Conservation (phyloP, 805 yeast genomes). For the Ascoidea tarda region DNA sequence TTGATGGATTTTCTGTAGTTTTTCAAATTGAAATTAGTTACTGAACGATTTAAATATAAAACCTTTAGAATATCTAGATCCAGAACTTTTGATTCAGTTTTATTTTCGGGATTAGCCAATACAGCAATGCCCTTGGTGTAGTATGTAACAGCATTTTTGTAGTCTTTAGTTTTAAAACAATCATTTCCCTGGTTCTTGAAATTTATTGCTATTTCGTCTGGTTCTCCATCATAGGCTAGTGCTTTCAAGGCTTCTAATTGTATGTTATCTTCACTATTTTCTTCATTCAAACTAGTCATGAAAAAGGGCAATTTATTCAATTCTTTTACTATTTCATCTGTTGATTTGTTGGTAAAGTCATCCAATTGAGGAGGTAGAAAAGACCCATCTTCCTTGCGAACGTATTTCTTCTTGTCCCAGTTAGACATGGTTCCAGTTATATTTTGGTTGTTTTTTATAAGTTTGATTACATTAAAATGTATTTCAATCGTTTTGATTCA, state of each 20-base stretch:
- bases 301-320: neutral
- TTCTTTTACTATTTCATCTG: neutral
- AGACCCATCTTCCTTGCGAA: neutral
- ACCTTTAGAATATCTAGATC: conserved; percentile 22
- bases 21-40: conserved; percentile 73
- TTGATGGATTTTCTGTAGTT: conserved; percentile 79
- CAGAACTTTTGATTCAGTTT: conserved; percentile 44
- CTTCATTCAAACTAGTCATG: neutral
- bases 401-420: neutral
- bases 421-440: too few relatives aligned
- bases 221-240: neutral
- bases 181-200: conserved; percentile 93
- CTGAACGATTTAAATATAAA: conserved; percentile 72
- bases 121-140: conserved; percentile 69
- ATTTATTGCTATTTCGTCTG: conserved; percentile 24
- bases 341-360: too few relatives aligned
- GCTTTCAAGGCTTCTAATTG: neutral
- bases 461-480: too few relatives aligned
- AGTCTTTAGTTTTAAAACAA: conserved; percentile 42
- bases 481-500: too few relatives aligned
- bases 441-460: too few relatives aligned
- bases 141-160: conserved; percentile 4
- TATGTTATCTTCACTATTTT: neutral
- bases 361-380: neutral
- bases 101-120: conserved; percentile 69